Percentiles rank a stretch among this genome's conserved stretches.
Evolutionary conservation across 164 flowering plant species (phyloP).

Genomic region (Warburgia ugandensis): DNA sequence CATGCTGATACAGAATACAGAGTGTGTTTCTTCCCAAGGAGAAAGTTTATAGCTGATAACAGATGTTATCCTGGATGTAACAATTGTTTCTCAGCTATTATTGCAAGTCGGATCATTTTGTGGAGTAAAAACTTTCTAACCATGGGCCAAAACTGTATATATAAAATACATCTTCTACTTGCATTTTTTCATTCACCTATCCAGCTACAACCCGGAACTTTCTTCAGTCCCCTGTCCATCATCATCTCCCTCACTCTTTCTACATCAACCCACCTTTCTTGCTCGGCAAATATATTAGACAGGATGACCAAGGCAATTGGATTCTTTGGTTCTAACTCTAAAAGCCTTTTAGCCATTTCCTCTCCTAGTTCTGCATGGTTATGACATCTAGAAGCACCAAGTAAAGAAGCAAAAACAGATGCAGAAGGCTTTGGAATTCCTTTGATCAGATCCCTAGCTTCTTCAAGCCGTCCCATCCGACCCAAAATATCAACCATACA

Average conservation of each 20-base stretch:
- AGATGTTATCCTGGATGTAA: no score
- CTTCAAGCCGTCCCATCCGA: slow-evolving; percentile 47
- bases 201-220: slow-evolving; percentile 46
- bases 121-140: no score
- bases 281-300: slow-evolving; percentile 56
- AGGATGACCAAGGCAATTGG: slow-evolving; percentile 50
- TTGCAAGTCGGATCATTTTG: no score
- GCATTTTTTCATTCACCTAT: no score
- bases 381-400: slow-evolving; percentile 49
- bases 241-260: slow-evolving; percentile 48
- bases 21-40: no score
- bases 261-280: slow-evolving; percentile 59
- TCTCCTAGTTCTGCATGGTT: slow-evolving; percentile 45
- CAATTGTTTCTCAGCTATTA: no score
- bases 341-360: slow-evolving; percentile 46
- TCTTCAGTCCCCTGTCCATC: slow-evolving; percentile 33
- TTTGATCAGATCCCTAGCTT: slow-evolving; percentile 42
- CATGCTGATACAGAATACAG: no score
- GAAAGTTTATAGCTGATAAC: no score
- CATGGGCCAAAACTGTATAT: no score
- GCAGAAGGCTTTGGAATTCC: slow-evolving; percentile 35
- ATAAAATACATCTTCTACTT: no score
- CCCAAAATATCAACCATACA: slow-evolving; percentile 72
- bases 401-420: slow-evolving; percentile 50
- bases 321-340: slow-evolving; percentile 48